Conservation (phyloP, 1,284 basidiomycete genomes). For the Tranzscheliella williamsii region DNA sequence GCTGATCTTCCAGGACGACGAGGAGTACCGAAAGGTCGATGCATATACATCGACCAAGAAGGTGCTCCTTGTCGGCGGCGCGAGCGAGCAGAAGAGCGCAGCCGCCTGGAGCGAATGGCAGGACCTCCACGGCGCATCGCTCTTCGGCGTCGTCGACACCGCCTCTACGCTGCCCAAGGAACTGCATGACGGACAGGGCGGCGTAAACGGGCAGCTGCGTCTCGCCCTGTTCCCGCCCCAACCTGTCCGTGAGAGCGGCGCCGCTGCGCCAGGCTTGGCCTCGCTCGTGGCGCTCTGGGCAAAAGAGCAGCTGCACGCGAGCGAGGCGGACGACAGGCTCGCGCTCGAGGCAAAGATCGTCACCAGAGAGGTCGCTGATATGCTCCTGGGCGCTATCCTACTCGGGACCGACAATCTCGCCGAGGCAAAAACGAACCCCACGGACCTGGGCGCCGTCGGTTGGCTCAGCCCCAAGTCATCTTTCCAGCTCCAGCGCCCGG, state of each 20-base stretch:
- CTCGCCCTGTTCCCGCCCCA: constrained; percentile 20
- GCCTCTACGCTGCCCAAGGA: constrained; percentile 17
- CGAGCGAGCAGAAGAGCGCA: constrained; percentile 3
- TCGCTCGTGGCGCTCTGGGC: constrained; percentile 36
- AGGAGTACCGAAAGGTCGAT: constrained; percentile 18
- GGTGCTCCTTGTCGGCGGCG: constrained; percentile 22
- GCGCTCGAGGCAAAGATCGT: background rate
- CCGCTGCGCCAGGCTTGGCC: constrained; percentile 17
- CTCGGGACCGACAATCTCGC: constrained; percentile 29
- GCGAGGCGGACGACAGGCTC: background rate
- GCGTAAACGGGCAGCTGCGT: constrained; percentile 20
- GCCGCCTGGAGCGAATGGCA: constrained; percentile 26
- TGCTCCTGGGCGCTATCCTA: constrained; percentile 25
- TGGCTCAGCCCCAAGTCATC: constrained; percentile 29
- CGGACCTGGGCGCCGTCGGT: constrained; percentile 36
- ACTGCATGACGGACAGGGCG: constrained; percentile 13
- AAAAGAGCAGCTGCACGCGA: constrained; percentile 4
- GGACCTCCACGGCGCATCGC: constrained; percentile 24
- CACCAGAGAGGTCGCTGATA: constrained; percentile 20
- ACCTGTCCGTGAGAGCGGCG: constrained; percentile 5
- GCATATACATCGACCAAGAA: constrained; percentile 31
- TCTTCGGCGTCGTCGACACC: constrained; percentile 32
- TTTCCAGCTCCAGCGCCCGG: constrained; percentile 19
- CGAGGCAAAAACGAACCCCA: constrained; percentile 24
- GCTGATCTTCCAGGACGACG: constrained; percentile 32